phyloP scores from a whole-genome alignment of 139 green algal species.

The Haematococcus lacustris region DNA sequence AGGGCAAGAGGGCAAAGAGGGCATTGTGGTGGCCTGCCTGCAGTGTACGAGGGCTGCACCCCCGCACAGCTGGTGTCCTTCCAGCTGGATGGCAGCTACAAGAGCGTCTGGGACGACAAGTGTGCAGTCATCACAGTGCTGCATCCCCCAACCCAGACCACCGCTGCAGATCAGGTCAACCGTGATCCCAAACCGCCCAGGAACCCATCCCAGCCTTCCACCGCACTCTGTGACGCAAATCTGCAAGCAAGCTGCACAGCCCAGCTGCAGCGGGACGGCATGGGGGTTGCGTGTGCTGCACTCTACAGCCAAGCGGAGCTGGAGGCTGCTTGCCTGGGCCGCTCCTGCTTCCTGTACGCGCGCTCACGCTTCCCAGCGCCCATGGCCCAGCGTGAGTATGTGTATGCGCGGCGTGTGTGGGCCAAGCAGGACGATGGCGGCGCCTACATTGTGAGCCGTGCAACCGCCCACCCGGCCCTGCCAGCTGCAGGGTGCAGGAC shows the following conservation, averaged over 20 bases:
- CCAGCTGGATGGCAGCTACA: slow-evolving; percentile 40
- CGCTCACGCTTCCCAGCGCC: slow-evolving; percentile 57
- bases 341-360: slow-evolving; percentile 42
- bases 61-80: slow-evolving; percentile 51
- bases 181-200: too few species aligned
- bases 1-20: too few species aligned
- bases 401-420: slow-evolving; percentile 55
- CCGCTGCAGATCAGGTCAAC: too few species aligned
- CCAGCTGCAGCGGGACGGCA: too few species aligned
- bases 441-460: slow-evolving; percentile 36
- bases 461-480: slow-evolving; percentile 11
- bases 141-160: slow-evolving; percentile 1
- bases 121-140: neutral
- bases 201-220: too few species aligned
- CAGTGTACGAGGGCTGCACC: slow-evolving; percentile 36
- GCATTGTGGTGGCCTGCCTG: slow-evolving; percentile 11
- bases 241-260: too few species aligned
- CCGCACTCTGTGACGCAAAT: too few species aligned
- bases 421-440: slow-evolving; percentile 42
- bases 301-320: neutral
- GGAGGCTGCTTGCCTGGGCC: too few species aligned
- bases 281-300: too few species aligned
- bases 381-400: slow-evolving; percentile 54
- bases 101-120: slow-evolving; percentile 47
- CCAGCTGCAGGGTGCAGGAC: slow-evolving; percentile 17